Evolutionary conservation across 2,329 filamentous ascomycete genomes (phyloP), one percentile per base, ranked within the genome.

Genomic region (Neurospora sp.): DNA sequence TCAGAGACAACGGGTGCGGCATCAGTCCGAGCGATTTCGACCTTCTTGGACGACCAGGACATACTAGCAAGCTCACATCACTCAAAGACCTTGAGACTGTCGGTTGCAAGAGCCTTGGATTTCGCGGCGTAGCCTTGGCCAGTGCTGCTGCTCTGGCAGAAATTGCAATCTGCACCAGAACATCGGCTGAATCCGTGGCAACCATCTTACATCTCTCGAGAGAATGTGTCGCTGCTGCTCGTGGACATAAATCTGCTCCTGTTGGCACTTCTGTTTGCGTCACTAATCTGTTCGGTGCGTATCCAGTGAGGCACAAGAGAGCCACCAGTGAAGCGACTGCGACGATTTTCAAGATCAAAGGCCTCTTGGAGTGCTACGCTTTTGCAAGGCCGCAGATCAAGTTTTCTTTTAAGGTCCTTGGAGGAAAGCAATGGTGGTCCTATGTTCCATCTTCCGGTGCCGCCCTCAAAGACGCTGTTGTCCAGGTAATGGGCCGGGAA

Each of bases 1-100:
- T 93, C 67, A 85, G 87, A 66, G 90, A 93, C 77, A 92, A 93
- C 79, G 91, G 92, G n/a, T 82, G 84, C 70, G 91, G 92, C 13
- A 92, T 95, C 71, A 81, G 82, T 17, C 78, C 83, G 1, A 84
- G 86, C 36, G 91, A 93, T 76, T 87, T 89, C 43, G 79, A 84
- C 17, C 77, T 84, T 5, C 82, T 93, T 2, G 91, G 90, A n/a
- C 85, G 84, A 68, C 84, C 84, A n/a, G 87, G 89, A 38, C 86
- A 91, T 75, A 94, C 92, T 1, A 93, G 90, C 82, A 95, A 94
- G 79, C 83, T 94, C 62, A 81, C 80, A 67, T 81, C 81, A n/a
- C 86, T 91, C 70, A 83, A 87, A 0, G 90, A 93, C 67, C 80
- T 93, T 43, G 82, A 80, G 68, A 77, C 76, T 1, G 80, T 89